Percentiles rank a stretch among this genome's conserved stretches.
Evolutionary conservation across 2,329 filamentous ascomycete genomes (phyloP).

Genomic region (Fusarium sp.): DNA sequence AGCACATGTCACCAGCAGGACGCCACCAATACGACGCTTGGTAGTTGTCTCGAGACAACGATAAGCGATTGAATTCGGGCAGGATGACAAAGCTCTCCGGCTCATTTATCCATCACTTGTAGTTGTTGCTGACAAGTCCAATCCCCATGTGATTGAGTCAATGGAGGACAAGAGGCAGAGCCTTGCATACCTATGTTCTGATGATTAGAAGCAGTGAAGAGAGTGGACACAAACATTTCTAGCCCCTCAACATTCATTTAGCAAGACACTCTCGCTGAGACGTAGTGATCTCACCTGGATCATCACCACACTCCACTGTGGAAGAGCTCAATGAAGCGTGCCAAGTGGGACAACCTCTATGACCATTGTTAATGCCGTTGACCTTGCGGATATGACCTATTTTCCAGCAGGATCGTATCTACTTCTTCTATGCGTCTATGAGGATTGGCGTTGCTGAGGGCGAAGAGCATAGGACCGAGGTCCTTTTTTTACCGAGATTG

Average conservation of each 20-base stretch:
- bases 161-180: background rate
- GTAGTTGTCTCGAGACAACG: background rate
- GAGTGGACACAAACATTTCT: background rate
- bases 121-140: background rate
- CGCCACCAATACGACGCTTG: background rate
- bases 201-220: background rate
- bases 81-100: background rate
- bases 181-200: background rate
- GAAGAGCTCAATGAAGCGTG: background rate
- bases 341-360: background rate
- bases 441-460: too few species aligned
- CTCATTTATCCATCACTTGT: background rate
- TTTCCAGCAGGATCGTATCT: background rate
- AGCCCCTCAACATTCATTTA: background rate
- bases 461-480: too few species aligned
- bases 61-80: background rate
- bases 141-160: background rate
- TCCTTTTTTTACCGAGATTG: too few species aligned
- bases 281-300: background rate
- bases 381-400: background rate
- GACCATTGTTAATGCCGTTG: background rate
- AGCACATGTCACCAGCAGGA: background rate
- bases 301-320: background rate
- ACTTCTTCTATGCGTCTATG: too few species aligned
- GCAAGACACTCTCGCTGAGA: background rate